phyloP scores from a whole-genome alignment of 202 grass and related monocot genomes.

The Carex arenaria region DNA sequence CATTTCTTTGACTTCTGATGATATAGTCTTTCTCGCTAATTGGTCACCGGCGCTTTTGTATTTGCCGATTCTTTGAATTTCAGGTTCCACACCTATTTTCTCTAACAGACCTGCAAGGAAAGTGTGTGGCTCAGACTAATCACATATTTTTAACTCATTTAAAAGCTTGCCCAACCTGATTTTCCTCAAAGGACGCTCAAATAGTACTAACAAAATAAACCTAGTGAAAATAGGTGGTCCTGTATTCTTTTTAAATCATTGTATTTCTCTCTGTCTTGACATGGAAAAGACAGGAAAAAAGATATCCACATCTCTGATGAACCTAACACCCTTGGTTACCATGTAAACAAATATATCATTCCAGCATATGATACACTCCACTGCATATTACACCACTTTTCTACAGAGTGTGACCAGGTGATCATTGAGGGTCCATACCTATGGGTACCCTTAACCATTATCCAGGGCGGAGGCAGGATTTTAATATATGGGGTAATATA shows the following conservation, averaged over 20 bases:
- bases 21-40: constrained; percentile 65
- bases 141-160: background rate
- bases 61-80: constrained; percentile 81
- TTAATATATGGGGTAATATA: background rate
- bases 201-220: background rate
- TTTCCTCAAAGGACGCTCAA: background rate
- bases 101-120: constrained; percentile 55
- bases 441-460: no score
- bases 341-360: background rate
- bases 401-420: background rate
- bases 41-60: constrained; percentile 93
- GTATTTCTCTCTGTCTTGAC: background rate
- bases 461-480: no score
- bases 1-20: constrained; percentile 93
- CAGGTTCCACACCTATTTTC: constrained; percentile 68
- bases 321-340: background rate
- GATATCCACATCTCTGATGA: background rate
- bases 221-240: background rate
- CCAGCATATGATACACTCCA: background rate
- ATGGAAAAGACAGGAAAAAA: background rate
- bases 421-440: background rate
- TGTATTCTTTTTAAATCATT: constrained; percentile 3
- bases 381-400: background rate
- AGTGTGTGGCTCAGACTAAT: background rate
- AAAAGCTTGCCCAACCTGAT: background rate